Evolutionary conservation across 805 yeast species (phyloP).

Genomic region (Wickerhamiella sergipiensis): DNA sequence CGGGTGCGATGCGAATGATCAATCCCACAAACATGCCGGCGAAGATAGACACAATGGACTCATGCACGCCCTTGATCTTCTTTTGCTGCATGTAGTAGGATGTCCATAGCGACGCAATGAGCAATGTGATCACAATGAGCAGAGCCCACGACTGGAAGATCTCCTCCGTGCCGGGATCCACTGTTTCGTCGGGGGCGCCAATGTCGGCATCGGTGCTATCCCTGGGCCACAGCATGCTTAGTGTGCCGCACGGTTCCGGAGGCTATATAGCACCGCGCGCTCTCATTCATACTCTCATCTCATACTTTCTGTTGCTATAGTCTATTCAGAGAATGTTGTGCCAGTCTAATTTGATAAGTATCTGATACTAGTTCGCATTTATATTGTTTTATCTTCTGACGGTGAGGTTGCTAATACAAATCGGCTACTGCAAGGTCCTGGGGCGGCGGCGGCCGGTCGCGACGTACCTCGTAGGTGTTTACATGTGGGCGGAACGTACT

Average conservation of each 20-base stretch:
- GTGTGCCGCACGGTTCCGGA: background rate
- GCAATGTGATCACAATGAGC: constrained; percentile 64
- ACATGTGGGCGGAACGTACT: background rate
- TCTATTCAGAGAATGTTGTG: too few species aligned
- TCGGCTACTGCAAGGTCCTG: background rate
- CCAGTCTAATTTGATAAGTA: too few species aligned
- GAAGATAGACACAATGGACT: constrained; percentile 88
- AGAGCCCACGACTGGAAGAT: constrained; percentile 96
- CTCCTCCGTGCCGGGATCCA: constrained; percentile 83
- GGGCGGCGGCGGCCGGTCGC: background rate
- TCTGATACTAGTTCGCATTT: too few species aligned
- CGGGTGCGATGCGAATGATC: constrained; percentile 80
- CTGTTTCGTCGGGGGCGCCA: constrained; percentile 34
- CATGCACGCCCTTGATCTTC: constrained; percentile 91
- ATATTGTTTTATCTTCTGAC: too few species aligned
- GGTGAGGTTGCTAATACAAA: too few species aligned
- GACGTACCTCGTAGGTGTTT: background rate
- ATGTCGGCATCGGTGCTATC: constrained; percentile 28
- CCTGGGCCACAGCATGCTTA: background rate
- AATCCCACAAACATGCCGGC: constrained; percentile 95
- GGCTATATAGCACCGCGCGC: too few species aligned
- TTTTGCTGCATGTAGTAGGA: constrained; percentile 84
- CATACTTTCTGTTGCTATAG: too few species aligned
- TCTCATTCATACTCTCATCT: too few species aligned
- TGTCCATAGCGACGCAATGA: constrained; percentile 88